These are phyloP conservation scores for Cyclocybe aegerita DNA, from an alignment of 768 basidiomycete species.

Conservation along the genomic window DNA sequence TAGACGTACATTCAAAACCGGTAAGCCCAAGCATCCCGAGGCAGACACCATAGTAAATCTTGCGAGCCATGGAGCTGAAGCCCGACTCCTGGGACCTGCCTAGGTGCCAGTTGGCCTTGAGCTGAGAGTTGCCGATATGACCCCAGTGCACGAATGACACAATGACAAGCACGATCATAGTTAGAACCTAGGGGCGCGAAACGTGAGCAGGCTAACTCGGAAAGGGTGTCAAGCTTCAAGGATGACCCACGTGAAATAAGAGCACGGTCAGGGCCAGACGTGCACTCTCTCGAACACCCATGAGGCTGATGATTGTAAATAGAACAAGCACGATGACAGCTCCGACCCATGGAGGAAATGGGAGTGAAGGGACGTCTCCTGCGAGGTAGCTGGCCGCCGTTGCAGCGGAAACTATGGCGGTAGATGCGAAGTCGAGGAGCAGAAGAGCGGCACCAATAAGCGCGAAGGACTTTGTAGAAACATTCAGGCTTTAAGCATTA, in stretches of 20 bases:
- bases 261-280: constrained; percentile 58
- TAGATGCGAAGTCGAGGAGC: constrained; percentile 71
- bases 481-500: constrained; percentile 47
- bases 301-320: constrained; percentile 54
- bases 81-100: constrained; percentile 30
- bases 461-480: constrained; percentile 61
- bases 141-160: constrained; percentile 52
- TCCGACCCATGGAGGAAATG: constrained; percentile 54
- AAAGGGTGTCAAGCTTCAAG: background rate
- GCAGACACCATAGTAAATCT: constrained; percentile 67
- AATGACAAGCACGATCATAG: constrained; percentile 56
- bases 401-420: constrained; percentile 70
- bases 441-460: constrained; percentile 65
- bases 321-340: constrained; percentile 53
- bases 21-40: constrained; percentile 73
- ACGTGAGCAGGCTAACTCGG: background rate
- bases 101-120: constrained; percentile 55
- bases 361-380: constrained; percentile 54
- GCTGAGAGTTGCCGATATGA: constrained; percentile 42
- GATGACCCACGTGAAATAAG: constrained; percentile 52
- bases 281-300: constrained; percentile 63
- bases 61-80: constrained; percentile 31
- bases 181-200: constrained; percentile 39
- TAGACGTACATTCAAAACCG: constrained; percentile 60
- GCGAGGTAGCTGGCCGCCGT: constrained; percentile 68